phyloP scores from a whole-genome alignment of 2,329 filamentous ascomycete genomes.

The Pestalotiopsis sp. region DNA sequence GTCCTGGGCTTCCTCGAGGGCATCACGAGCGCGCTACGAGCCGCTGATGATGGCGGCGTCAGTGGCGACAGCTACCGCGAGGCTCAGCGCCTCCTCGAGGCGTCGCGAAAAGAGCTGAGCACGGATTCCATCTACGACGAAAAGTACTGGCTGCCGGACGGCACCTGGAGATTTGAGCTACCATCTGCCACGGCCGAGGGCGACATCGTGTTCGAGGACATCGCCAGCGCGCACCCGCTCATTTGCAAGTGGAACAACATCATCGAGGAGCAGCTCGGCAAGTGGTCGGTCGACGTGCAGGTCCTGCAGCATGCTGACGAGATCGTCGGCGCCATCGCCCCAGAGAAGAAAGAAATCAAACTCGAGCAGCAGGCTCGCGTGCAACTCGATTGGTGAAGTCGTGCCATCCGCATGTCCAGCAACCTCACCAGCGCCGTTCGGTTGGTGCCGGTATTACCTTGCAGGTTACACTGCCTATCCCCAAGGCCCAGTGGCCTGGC shows the following conservation, averaged over 20 bases:
- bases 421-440: neutral
- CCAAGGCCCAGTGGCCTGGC: neutral
- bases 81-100: slow-evolving; percentile 37
- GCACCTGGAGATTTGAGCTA: slow-evolving; percentile 70
- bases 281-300: slow-evolving; percentile 29
- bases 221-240: slow-evolving; percentile 70
- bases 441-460: neutral
- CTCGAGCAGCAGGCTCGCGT: slow-evolving; percentile 15
- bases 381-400: slow-evolving; percentile 15
- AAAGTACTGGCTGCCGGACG: slow-evolving; percentile 70
- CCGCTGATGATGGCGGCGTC: slow-evolving; percentile 20
- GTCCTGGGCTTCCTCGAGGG: slow-evolving; percentile 79
- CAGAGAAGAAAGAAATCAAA: slow-evolving; percentile 14
- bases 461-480: neutral
- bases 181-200: slow-evolving; percentile 28
- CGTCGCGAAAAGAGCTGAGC: slow-evolving; percentile 61
- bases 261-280: slow-evolving; percentile 41
- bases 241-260: slow-evolving; percentile 61
- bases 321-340: neutral
- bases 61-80: slow-evolving; percentile 18
- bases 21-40: slow-evolving; percentile 52
- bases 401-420: neutral
- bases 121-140: slow-evolving; percentile 64
- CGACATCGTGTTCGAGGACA: slow-evolving; percentile 51
- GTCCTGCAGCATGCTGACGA: slow-evolving; percentile 9